These are phyloP conservation scores for California macrophylla DNA, from an alignment of 441 rosid species.

Conservation along the genomic window DNA sequence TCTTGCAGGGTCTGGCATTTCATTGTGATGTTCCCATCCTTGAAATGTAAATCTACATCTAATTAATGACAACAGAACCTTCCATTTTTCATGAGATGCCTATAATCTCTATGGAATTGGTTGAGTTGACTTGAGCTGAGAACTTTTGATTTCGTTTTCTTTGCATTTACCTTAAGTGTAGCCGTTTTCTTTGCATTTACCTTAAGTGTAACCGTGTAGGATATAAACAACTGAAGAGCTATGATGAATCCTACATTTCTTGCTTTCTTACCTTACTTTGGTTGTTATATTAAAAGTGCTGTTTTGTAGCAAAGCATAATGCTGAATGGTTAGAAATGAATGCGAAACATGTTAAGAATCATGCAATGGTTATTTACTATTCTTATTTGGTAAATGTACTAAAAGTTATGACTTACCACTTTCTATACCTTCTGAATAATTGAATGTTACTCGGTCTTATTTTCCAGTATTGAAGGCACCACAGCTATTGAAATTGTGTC, in stretches of 20 bases:
- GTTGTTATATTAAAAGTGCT: neutral
- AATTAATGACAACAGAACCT: neutral
- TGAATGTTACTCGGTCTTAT: neutral
- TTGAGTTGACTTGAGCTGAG: neutral
- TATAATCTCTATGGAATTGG: neutral
- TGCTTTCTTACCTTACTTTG: slow-evolving; percentile 1
- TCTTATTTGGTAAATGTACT: neutral
- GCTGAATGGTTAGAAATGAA: neutral
- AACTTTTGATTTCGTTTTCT: neutral
- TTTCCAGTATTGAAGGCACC: slow-evolving; percentile 63
- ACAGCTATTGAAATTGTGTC: slow-evolving; percentile 83
- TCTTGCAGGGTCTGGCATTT: neutral
- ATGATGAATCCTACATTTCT: neutral
- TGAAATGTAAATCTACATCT: neutral
- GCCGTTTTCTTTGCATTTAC: neutral
- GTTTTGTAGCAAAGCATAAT: neutral
- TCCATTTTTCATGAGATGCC: neutral
- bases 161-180: neutral
- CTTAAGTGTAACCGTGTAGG: neutral
- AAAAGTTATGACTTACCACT: neutral
- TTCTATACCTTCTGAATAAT: neutral
- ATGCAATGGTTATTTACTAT: neutral
- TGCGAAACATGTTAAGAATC: neutral
- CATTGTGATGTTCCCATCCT: neutral
- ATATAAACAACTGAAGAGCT: neutral